Conservation (phyloP, 768 basidiomycete species). For the Termitomyces sp. region DNA sequence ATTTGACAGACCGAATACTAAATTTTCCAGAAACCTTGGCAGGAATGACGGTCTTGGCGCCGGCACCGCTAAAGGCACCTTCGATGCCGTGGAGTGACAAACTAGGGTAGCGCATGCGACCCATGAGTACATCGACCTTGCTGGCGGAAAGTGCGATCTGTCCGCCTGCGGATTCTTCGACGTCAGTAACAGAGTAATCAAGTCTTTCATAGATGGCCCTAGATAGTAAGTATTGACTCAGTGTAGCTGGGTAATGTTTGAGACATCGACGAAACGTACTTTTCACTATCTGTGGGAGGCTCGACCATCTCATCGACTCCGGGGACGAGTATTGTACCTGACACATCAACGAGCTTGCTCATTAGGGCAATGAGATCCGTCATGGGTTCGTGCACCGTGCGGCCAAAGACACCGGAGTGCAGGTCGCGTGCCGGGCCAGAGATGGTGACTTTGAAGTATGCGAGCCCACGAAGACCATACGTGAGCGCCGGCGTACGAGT, state of each 20-base stretch:
- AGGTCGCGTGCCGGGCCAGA: constrained; percentile 83
- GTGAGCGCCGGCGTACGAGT: constrained; percentile 75
- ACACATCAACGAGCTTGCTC: constrained; percentile 73
- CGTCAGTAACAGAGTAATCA: constrained; percentile 67
- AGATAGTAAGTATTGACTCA: neutral
- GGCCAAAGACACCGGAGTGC: constrained; percentile 85
- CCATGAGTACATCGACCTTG: constrained; percentile 82
- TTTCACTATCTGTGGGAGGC: constrained; percentile 66
- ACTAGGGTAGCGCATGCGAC: constrained; percentile 85
- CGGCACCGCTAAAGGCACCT: constrained; percentile 82
- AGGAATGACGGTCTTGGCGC: constrained; percentile 92
- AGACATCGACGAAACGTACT: constrained; percentile 29
- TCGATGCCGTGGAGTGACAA: constrained; percentile 94
- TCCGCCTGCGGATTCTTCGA: constrained; percentile 73
- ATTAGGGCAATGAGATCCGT: constrained; percentile 83
- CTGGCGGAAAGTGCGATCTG: constrained; percentile 68
- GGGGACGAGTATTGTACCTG: constrained; percentile 83
- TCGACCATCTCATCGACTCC: constrained; percentile 85
- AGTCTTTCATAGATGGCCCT: constrained; percentile 65
- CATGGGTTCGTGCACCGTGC: constrained; percentile 88
- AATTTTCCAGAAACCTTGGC: constrained; percentile 88
- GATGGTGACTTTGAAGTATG: constrained; percentile 80
- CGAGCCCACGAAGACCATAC: constrained; percentile 83
- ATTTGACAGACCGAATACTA: constrained; percentile 67
- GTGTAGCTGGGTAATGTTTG: neutral